Evolutionary conservation across 768 basidiomycete genomes (phyloP), one percentile per base, ranked within the genome.

Genomic region (Pleurotus eryngii): DNA sequence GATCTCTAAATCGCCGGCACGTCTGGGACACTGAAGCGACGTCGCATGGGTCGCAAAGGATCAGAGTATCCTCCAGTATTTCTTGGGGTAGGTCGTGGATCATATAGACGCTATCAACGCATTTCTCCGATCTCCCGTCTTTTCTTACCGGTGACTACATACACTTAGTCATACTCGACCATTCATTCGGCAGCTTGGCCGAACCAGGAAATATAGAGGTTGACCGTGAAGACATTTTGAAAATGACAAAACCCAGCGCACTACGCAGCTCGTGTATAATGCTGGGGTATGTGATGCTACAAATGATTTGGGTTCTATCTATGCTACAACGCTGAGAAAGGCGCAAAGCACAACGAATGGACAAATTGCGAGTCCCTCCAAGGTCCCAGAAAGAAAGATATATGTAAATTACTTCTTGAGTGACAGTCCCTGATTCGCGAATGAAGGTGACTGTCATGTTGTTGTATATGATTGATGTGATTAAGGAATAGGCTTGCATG

Each of bases 21-120:
- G 81, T 79, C 65, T 83, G 82, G 0, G 86, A 73, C 39, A 81
- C 62, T 18, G 66, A 57, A 1, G 87, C 75, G 39, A 89, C 77
- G 56, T 89, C 81, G 43, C 81, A 64, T 3, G 89, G 89, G 62
- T 87, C 83, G 58, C 81, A 76, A n/a, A 69, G 60, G 42, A 81
- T 61, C 6, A 91, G 70, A 55, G 87, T 78, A 53, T 76, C 70
- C 47, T 87, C 86, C 38, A 87, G 60, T 46, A 87, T 65, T 67
- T 92, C 90, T 8, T 70, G 68, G 9, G 87, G 84, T 15, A 89
- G 64, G 22, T 72, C 67, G n/a, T 62, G 57, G 57, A 83, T 27
- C n/a, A 37, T 39, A 17, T 17, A 15, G 7, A 42, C 8, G 39
- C 5, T 9, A 40, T 17, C 24, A 18, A 20, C 38, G 15, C 7